Base-by-base conservation (phyloP, 768 basidiomycete species). In the Fibroporia radiculosa region DNA sequence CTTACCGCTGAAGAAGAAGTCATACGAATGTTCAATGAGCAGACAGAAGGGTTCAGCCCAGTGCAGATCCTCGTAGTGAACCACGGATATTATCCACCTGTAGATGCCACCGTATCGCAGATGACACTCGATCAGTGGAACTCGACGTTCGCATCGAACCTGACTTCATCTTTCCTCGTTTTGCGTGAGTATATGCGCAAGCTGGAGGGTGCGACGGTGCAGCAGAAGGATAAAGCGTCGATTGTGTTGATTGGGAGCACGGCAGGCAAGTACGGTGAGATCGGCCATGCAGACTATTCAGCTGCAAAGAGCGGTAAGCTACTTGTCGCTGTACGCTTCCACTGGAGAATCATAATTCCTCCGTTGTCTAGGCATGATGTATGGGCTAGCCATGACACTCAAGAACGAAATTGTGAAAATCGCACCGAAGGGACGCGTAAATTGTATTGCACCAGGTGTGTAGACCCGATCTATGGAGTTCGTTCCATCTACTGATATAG, bases 341-440 rank as follows among this genome's bases (percentile, higher is more conserved):
- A 28, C 34, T 7, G 12, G 22, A 32, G 10, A 6, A 20, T 40
- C 4, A 44, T 46, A 42, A 12, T 32, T 4, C n/a, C n/a, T n/a
- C 20, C 7, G 29, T 12, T 19, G 37, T 26, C 14, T 16, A 82
- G 82, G 75, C 4, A 70, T 84, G 67, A 84, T 84, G 83, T 80
- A 83, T 49, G 86, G 84, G 1, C 56, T 87, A 26, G 75, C 74
- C 3, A 62, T 80, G 53, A 68, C 77, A 4, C 68, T 87, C 52
- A 87, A 88, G 64, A 88, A 87, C 59, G 84, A 89, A 62, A 85
- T 87, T 43, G 84, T 89, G 35, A 76, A 77, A 61, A 74, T 86
- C 47, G 83, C 84, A 0, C 80, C 83, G 0, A 69, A 61, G 44
- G 86, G 74, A 0, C 69, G 84, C n/a, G 83, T 86, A 3, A 87